A percentile compares a stretch with the other conserved stretches of the same genome.
Conservation (phyloP, 2,329 filamentous ascomycete species). For the Beauveria scarabaeidicola region DNA sequence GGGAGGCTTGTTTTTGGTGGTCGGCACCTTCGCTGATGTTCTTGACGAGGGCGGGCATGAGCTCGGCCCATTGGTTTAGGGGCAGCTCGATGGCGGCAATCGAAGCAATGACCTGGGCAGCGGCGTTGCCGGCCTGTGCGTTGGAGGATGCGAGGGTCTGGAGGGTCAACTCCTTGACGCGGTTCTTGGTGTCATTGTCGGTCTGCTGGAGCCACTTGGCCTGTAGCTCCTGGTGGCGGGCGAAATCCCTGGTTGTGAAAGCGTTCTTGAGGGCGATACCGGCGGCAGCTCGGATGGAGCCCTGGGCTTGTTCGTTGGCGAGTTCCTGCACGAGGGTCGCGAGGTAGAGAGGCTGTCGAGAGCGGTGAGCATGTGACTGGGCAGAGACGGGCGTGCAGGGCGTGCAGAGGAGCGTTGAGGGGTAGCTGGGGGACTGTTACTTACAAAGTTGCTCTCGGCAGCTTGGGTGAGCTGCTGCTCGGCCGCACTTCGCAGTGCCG, state of each 20-base stretch:
- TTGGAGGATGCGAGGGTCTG: slow-evolving; percentile 76
- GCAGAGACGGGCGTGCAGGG: slow-evolving; percentile 11
- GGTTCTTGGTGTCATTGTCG: slow-evolving; percentile 70
- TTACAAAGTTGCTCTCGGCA: slow-evolving; percentile 91
- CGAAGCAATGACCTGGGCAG: slow-evolving; percentile 90
- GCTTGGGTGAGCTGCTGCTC: slow-evolving; percentile 92
- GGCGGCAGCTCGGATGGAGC: slow-evolving; percentile 84
- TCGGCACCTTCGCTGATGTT: slow-evolving; percentile 83
- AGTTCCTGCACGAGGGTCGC: slow-evolving; percentile 87
- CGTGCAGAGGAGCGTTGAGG: background rate
- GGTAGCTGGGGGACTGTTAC: slow-evolving; percentile 21
- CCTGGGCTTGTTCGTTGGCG: slow-evolving; percentile 77
- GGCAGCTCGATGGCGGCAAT: slow-evolving; percentile 94
- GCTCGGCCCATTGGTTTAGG: slow-evolving; percentile 83
- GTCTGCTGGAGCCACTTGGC: slow-evolving; percentile 85
- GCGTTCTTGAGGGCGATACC: slow-evolving; percentile 97
- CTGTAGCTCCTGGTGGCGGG: slow-evolving; percentile 82
- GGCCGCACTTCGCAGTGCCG: slow-evolving; percentile 77
- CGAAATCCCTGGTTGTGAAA: slow-evolving; percentile 86
- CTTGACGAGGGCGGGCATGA: slow-evolving; percentile 82
- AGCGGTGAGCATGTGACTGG: slow-evolving; percentile 20
- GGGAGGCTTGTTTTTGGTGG: slow-evolving; percentile 85
- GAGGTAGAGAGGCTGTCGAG: slow-evolving; percentile 74
- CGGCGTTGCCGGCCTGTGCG: slow-evolving; percentile 74
- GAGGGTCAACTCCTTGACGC: slow-evolving; percentile 85